A percentile compares a stretch with the other conserved stretches of the same genome.
Conservation (phyloP, 2,329 filamentous ascomycete species). For the Microcyclospora tardicrescens region DNA sequence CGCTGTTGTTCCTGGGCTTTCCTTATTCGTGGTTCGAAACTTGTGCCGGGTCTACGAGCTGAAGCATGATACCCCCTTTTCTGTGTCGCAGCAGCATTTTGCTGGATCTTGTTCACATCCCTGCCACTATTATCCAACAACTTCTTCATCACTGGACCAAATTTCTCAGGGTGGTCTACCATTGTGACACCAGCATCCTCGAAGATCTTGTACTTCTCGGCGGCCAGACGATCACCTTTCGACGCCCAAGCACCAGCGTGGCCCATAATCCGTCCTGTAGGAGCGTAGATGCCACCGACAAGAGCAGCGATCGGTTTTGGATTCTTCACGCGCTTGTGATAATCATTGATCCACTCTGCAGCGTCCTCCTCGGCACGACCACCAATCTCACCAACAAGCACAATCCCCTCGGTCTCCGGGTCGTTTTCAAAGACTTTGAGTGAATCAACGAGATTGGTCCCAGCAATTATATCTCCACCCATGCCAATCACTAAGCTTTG, state of each 20-base stretch:
- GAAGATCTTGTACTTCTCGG: constrained; percentile 55
- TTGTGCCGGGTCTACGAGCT: constrained; percentile 7
- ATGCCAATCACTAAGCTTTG: constrained; percentile 68
- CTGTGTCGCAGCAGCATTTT: constrained; percentile 26
- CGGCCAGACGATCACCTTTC: constrained; percentile 50
- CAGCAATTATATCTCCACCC: constrained; percentile 62
- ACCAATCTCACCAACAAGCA: constrained; percentile 60
- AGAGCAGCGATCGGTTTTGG: constrained; percentile 67
- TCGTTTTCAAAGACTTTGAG: constrained; percentile 54
- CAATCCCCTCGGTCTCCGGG: constrained; percentile 55
- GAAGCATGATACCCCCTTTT: constrained; percentile 36
- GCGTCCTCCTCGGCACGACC: constrained; percentile 58
- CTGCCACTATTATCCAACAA: constrained; percentile 38
- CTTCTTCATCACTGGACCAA: constrained; percentile 54
- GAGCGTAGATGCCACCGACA: constrained; percentile 53
- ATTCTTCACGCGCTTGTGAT: constrained; percentile 41
- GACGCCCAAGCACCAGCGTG: constrained; percentile 64
- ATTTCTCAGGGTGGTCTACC: constrained; percentile 63
- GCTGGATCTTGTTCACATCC: constrained; percentile 26
- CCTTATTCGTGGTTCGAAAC: background rate
- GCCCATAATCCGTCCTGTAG: constrained; percentile 57
- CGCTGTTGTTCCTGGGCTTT: constrained; percentile 11
- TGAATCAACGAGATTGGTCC: constrained; percentile 62
- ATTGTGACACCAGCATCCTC: constrained; percentile 53
- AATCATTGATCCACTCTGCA: constrained; percentile 59